A percentile compares a stretch with the other conserved stretches of the same genome.
Evolutionary conservation across 371 early-diverging fungal species (phyloP).

Genomic region (Quaeritorhiza haematococci): DNA sequence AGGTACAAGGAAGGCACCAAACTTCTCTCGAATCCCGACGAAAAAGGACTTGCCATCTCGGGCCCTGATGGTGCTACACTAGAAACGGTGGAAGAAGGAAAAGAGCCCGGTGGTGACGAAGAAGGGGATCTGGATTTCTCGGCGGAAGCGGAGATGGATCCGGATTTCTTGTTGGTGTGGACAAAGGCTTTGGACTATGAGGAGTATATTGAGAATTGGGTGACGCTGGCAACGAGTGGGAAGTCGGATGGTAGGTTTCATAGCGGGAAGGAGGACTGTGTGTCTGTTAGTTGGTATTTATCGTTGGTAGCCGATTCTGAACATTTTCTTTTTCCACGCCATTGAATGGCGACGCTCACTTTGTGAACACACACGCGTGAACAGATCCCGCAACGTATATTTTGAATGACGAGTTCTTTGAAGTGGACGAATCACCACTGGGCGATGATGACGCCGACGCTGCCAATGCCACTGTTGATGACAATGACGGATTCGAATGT

Average conservation of each 20-base stretch:
- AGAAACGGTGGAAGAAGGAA: too few species aligned
- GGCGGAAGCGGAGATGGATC: too few species aligned
- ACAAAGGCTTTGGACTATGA: constrained; percentile 43
- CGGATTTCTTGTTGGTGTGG: constrained; percentile 35
- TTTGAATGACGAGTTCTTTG: constrained; percentile 6
- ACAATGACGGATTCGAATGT: neutral
- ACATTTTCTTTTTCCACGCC: neutral
- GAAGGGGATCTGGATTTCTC: too few species aligned
- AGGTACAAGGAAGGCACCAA: too few species aligned
- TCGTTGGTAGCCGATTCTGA: neutral
- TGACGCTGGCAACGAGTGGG: constrained; percentile 36
- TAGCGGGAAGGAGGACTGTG: neutral
- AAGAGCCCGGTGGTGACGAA: too few species aligned
- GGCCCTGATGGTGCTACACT: too few species aligned
- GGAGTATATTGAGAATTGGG: constrained; percentile 36
- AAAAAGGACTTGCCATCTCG: too few species aligned
- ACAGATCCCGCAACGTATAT: constrained; percentile 22
- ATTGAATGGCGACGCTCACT: neutral
- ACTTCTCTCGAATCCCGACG: too few species aligned
- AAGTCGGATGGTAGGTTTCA: constrained; percentile 24
- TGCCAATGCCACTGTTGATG: constrained; percentile 10
- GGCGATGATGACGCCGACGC: neutral
- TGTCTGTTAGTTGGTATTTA: neutral
- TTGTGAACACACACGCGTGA: neutral
- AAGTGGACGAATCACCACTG: neutral